phyloP scores from a whole-genome alignment of 2,329 filamentous ascomycete genomes.

The Dichotomopilus funicola region DNA sequence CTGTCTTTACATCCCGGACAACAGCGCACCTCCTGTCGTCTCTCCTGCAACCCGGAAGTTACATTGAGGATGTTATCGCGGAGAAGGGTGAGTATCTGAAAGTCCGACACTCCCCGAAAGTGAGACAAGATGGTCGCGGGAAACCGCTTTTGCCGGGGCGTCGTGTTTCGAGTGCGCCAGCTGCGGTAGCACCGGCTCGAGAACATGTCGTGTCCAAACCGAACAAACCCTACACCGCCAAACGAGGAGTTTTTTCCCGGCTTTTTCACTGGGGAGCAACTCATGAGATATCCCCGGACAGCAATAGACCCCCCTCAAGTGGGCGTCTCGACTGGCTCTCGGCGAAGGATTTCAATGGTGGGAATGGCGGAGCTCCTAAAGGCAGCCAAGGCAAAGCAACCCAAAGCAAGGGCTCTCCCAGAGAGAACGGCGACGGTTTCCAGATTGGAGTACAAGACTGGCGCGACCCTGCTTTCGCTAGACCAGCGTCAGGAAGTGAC shows the following conservation, averaged over 20 bases:
- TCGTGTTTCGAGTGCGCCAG: not conserved
- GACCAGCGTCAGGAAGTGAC: conserved; percentile 25
- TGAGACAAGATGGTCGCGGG: conserved; percentile 31
- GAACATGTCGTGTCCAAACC: conserved; percentile 22
- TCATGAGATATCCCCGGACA: conserved; percentile 37
- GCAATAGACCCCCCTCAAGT: conserved; percentile 62
- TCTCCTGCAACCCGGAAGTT: conserved; percentile 65
- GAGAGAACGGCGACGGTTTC: conserved; percentile 52
- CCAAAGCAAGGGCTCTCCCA: conserved; percentile 24
- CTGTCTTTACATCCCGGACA: conserved; percentile 89
- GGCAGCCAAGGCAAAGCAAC: conserved; percentile 36
- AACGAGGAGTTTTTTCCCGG: conserved; percentile 37
- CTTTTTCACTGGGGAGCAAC: conserved; percentile 26
- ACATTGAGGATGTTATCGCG: conserved; percentile 53
- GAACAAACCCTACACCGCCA: conserved; percentile 14
- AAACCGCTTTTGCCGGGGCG: conserved; percentile 22
- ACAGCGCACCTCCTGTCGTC: conserved; percentile 90
- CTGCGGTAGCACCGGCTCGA: conserved; percentile 22
- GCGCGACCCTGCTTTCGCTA: conserved; percentile 70
- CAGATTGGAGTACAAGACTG: conserved; percentile 82
- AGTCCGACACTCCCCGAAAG: conserved; percentile 43
- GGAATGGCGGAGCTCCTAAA: conserved; percentile 39
- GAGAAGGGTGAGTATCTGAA: conserved; percentile 53
- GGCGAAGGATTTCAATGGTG: conserved; percentile 59
- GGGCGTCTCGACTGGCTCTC: conserved; percentile 69